phyloP scores from a whole-genome alignment of 2,329 filamentous ascomycete genomes.

The Xylaria arbuscula region DNA sequence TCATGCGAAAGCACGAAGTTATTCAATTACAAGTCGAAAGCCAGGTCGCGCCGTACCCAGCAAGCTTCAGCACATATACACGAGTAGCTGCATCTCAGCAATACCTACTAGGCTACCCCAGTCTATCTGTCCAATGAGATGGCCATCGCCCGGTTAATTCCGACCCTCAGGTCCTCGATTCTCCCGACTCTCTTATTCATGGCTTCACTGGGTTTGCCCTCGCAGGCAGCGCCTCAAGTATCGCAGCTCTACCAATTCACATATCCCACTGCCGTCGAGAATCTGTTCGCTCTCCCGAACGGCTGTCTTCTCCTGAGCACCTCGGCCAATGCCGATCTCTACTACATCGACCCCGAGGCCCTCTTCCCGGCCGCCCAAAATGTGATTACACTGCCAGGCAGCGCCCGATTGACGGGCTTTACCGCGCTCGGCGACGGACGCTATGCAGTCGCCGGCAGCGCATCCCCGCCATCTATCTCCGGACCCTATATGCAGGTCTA shows the following conservation, averaged over 20 bases:
- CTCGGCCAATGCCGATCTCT: slow-evolving; percentile 33
- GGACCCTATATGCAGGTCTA: slow-evolving; percentile 32
- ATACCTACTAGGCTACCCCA: not conserved
- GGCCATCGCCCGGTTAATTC: slow-evolving; percentile 12
- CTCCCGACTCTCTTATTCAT: slow-evolving; percentile 14
- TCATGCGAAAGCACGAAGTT: slow-evolving; percentile 16
- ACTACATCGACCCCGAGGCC: slow-evolving; percentile 37
- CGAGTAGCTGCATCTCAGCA: slow-evolving; percentile 2
- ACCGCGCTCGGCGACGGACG: slow-evolving; percentile 33
- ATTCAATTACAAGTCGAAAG: slow-evolving; percentile 14
- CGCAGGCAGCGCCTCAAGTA: slow-evolving; percentile 22
- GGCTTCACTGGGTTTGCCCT: slow-evolving; percentile 14
- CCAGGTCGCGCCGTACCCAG: not conserved
- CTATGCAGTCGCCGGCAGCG: slow-evolving; percentile 37
- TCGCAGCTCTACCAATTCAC: slow-evolving; percentile 36
- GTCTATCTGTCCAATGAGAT: slow-evolving; percentile 4
- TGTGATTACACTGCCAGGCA: slow-evolving; percentile 30
- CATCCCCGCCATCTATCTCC: slow-evolving; percentile 29
- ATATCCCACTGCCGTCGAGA: slow-evolving; percentile 36
- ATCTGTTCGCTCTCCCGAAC: slow-evolving; percentile 38
- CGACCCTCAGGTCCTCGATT: slow-evolving; percentile 19
- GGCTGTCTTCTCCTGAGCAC: slow-evolving; percentile 39
- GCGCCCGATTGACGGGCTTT: slow-evolving; percentile 32
- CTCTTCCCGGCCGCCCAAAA: slow-evolving; percentile 30
- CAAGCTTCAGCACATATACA: slow-evolving; percentile 23